These are phyloP conservation scores for Metschnikowia kunwiensis DNA, from an alignment of 805 yeast genomes.

Conservation along the genomic window DNA sequence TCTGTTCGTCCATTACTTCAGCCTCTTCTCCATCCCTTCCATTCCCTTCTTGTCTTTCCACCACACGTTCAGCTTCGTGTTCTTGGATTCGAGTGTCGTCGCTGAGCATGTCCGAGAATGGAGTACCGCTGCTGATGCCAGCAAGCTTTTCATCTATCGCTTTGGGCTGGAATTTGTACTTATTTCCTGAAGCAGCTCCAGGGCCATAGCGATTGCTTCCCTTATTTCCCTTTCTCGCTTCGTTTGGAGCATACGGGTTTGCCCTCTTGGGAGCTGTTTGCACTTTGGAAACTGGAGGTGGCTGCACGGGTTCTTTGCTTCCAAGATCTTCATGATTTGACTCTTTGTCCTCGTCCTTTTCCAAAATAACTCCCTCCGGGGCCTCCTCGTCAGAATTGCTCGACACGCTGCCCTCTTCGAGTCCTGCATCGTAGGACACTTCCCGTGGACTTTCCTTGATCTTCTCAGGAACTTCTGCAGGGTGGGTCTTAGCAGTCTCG, in stretches of 20 bases:
- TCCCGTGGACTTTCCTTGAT: neutral
- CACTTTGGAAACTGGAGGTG: conserved; percentile 13
- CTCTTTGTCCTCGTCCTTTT: neutral
- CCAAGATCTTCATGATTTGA: neutral
- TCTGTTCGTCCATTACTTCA: no score
- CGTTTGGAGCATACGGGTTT: conserved; percentile 41
- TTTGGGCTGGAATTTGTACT: conserved; percentile 8
- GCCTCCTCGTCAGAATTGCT: neutral
- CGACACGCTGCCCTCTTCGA: neutral
- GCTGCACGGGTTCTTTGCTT: neutral
- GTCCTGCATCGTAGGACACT: neutral
- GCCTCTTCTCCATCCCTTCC: no score
- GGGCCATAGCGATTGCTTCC: conserved; percentile 16
- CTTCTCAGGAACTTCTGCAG: neutral
- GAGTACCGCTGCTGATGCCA: conserved; percentile 1
- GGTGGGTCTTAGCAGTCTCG: neutral
- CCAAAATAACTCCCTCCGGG: neutral
- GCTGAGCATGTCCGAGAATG: conserved; percentile 2
- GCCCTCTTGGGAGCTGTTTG: conserved; percentile 4
- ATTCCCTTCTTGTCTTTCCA: no score
- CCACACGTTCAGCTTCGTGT: no score
- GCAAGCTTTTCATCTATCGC: conserved; percentile 1
- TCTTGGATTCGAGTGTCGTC: neutral
- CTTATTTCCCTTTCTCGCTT: conserved; percentile 10
- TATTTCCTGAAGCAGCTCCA: conserved; percentile 6